Percentiles rank a stretch among this genome's conserved stretches.
These are phyloP conservation scores for Fraxinus sp. DNA, from an alignment of 305 asterid genomes.

Conservation along the genomic window DNA sequence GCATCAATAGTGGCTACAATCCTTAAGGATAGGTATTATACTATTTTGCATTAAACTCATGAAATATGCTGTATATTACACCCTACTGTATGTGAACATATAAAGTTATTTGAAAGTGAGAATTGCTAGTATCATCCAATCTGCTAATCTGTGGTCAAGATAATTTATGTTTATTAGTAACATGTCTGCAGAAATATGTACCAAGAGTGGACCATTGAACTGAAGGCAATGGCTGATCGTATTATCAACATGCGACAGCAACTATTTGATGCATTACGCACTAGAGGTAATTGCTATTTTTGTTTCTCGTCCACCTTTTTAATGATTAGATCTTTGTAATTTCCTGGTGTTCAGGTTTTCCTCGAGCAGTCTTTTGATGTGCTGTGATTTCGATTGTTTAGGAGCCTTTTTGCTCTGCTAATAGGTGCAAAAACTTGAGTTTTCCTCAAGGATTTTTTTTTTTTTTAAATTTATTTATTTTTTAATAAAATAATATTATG, in stretches of 20 bases:
- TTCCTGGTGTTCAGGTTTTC: neutral
- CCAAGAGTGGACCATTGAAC: conserved; percentile 88
- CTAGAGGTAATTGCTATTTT: conserved; percentile 52
- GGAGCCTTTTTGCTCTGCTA: neutral
- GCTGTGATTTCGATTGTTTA: neutral
- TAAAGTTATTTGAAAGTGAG: neutral
- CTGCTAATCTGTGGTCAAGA: conserved; percentile 1
- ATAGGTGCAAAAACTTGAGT: neutral
- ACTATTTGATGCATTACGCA: conserved; percentile 74
- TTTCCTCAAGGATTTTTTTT: too few species aligned
- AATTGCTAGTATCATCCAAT: neutral
- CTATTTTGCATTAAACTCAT: conserved; percentile 5
- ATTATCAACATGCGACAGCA: conserved; percentile 88
- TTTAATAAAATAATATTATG: too few species aligned
- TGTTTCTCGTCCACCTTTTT: neutral
- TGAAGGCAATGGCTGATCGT: conserved; percentile 98
- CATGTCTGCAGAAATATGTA: conserved; percentile 63
- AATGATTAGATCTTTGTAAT: neutral
- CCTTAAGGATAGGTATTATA: conserved; percentile 80
- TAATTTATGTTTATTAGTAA: neutral
- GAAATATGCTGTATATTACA: conserved; percentile 3
- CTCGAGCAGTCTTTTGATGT: neutral
- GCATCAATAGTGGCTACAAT: conserved; percentile 90
- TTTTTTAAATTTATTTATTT: too few species aligned
- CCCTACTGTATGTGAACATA: neutral